Percentiles rank a stretch among this genome's conserved stretches.
Conservation (phyloP, 2,329 filamentous ascomycete genomes). For the Blumeria graminis region DNA sequence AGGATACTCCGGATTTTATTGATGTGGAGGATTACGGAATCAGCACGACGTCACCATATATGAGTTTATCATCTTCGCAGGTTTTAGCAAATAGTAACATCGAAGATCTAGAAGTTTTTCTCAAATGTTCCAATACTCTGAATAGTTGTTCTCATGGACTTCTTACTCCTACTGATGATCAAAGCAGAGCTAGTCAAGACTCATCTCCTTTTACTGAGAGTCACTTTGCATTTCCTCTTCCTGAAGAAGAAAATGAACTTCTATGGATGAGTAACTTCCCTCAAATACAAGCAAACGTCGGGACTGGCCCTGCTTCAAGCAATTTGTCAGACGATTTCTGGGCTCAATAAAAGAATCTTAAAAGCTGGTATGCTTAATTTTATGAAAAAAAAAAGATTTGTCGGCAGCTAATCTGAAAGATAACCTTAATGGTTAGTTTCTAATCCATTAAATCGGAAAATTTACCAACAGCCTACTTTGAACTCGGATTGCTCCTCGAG, state of each 20-base stretch:
- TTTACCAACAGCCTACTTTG: no score
- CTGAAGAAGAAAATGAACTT: conserved; percentile 23
- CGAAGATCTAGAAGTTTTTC: conserved; percentile 30
- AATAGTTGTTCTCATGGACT: conserved; percentile 6
- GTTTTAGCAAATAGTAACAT: conserved; percentile 20
- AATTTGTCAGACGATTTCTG: conserved; percentile 12
- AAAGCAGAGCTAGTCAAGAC: conserved; percentile 21
- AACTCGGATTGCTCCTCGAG: no score
- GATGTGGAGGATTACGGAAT: conserved; percentile 25
- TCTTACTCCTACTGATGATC: conserved; percentile 7
- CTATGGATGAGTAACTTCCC: conserved; percentile 20
- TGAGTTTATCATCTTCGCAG: conserved; percentile 22
- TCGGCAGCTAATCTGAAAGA: no score
- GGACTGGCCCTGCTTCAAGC: conserved; percentile 4
- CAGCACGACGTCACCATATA: conserved; percentile 23
- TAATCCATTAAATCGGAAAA: no score
- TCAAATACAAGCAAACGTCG: conserved; percentile 6
- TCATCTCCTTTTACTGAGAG: conserved; percentile 18
- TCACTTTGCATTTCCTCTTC: conserved; percentile 16
- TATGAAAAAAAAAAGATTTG: no score
- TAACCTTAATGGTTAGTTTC: no score
- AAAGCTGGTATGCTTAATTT: no score
- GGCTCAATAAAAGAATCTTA: conserved; percentile 12
- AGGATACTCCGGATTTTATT: conserved; percentile 17
- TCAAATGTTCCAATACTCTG: conserved; percentile 16